Evolutionary conservation across 2,329 filamentous ascomycete species (phyloP).

Genomic region (Diaporthe sp.): DNA sequence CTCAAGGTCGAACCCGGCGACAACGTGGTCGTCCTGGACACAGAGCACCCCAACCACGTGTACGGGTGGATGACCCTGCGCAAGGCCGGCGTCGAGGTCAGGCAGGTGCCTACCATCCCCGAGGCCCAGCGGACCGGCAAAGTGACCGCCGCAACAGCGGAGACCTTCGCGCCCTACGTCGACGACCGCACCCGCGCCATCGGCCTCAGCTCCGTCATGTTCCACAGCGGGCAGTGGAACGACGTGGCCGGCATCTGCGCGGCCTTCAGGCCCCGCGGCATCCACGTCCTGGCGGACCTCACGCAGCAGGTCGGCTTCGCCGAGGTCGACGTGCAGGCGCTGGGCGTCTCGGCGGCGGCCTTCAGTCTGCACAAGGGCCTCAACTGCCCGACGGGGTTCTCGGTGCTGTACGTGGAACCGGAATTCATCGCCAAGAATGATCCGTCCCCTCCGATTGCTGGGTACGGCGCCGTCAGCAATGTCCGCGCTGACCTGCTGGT

Average conservation of each 20-base stretch:
- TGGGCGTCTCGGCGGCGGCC: conserved; percentile 49
- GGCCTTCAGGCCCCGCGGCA: conserved; percentile 46
- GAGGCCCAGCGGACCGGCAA: conserved; percentile 14
- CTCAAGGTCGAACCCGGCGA: conserved; percentile 47
- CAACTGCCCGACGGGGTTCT: conserved; percentile 50
- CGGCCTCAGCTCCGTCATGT: conserved; percentile 52
- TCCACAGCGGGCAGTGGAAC: conserved; percentile 52
- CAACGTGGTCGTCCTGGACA: conserved; percentile 51
- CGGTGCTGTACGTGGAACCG: conserved; percentile 49
- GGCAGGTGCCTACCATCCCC: conserved; percentile 45
- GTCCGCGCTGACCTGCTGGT: conserved; percentile 44
- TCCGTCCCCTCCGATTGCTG: conserved; percentile 48
- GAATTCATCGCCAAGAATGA: conserved; percentile 41
- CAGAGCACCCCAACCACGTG: conserved; percentile 51
- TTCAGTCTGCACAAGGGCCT: conserved; percentile 53
- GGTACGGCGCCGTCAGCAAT: conserved; percentile 45
- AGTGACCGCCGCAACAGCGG: conserved; percentile 41
- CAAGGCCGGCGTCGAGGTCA: conserved; percentile 47
- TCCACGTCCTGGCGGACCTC: conserved; percentile 51
- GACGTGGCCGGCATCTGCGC: conserved; percentile 49
- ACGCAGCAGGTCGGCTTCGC: conserved; percentile 53
- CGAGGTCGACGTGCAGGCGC: conserved; percentile 46
- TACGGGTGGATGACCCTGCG: conserved; percentile 50
- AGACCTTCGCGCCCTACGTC: conserved; percentile 49
- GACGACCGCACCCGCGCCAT: conserved; percentile 50